These are phyloP conservation scores for Crepidotus variabilis DNA, from an alignment of 768 basidiomycete species.

Conservation along the genomic window DNA sequence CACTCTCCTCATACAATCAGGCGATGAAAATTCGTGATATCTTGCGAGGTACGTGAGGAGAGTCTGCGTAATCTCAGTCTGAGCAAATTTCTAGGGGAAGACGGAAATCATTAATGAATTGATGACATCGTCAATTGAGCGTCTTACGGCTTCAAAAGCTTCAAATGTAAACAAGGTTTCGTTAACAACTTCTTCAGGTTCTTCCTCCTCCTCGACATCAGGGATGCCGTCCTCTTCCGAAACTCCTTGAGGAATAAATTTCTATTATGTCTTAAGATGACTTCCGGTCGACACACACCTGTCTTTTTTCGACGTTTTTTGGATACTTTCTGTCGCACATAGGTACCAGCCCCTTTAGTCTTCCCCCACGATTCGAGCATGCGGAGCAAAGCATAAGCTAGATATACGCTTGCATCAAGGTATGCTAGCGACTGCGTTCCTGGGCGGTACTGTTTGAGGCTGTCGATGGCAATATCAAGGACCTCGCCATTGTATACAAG, in stretches of 20 bases:
- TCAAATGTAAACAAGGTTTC: conserved; percentile 93
- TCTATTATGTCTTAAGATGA: conserved; percentile 6
- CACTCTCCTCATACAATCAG: conserved; percentile 87
- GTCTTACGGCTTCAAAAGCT: conserved; percentile 78
- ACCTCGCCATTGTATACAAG: conserved; percentile 95
- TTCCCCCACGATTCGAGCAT: conserved; percentile 91
- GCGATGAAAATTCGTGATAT: conserved; percentile 74
- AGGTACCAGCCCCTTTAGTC: conserved; percentile 63
- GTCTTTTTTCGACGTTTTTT: conserved; percentile 43
- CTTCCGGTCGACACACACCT: conserved; percentile 24
- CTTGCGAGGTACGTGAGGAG: conserved; percentile 78
- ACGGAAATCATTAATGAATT: conserved; percentile 5
- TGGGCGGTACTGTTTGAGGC: conserved; percentile 73
- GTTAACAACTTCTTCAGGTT: conserved; percentile 60
- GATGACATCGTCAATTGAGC: conserved; percentile 1
- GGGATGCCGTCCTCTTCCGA: conserved; percentile 62
- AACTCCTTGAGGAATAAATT: conserved; percentile 25
- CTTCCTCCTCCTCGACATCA: conserved; percentile 64
- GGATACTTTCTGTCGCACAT: conserved; percentile 67
- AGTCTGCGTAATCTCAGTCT: conserved; percentile 81
- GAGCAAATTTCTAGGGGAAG: conserved; percentile 77
- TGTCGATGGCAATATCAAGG: conserved; percentile 81
- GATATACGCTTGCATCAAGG: conserved; percentile 80
- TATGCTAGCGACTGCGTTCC: conserved; percentile 78
- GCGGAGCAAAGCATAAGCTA: conserved; percentile 80